Percentiles rank a stretch among this genome's conserved stretches.
Evolutionary conservation across 2,329 filamentous ascomycete species (phyloP).

Genomic region (Aspergillus neotritici): DNA sequence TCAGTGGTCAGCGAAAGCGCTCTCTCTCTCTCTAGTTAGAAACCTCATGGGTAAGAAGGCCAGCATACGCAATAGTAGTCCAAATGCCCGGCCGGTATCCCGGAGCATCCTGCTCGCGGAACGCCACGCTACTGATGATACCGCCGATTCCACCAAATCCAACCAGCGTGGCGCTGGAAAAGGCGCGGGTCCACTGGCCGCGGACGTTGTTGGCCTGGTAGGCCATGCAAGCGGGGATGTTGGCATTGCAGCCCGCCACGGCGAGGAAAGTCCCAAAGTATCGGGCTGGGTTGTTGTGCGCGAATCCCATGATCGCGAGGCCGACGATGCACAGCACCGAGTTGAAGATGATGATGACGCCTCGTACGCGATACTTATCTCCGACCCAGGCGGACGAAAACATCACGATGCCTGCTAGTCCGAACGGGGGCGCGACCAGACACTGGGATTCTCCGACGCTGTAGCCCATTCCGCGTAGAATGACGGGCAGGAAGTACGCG

Average conservation of each 20-base stretch:
- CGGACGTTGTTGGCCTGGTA: conserved; percentile 85
- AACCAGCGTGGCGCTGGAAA: conserved; percentile 69
- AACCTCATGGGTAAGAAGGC: too few relatives aligned
- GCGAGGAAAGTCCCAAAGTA: conserved; percentile 71
- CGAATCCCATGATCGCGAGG: conserved; percentile 66
- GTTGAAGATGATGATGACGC: conserved; percentile 61
- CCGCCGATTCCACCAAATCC: conserved; percentile 73
- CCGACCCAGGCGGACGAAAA: conserved; percentile 55
- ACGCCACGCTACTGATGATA: conserved; percentile 70
- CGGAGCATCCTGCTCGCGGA: conserved; percentile 45
- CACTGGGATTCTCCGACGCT: conserved; percentile 58
- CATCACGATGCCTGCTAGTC: conserved; percentile 59
- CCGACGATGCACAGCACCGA: conserved; percentile 61
- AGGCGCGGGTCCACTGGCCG: conserved; percentile 81
- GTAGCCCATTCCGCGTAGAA: conserved; percentile 62
- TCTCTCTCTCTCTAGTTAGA: too few relatives aligned
- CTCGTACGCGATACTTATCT: conserved; percentile 61
- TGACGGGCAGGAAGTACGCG: conserved; percentile 72
- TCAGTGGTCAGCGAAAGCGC: conserved; percentile 2
- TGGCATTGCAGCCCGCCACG: conserved; percentile 68
- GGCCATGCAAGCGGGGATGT: conserved; percentile 66
- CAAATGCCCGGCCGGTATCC: conserved; percentile 30
- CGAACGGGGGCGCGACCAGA: conserved; percentile 64
- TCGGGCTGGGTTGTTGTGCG: conserved; percentile 49
- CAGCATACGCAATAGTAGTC: conserved; percentile 22